A percentile compares a stretch with the other conserved stretches of the same genome.
phyloP scores from a whole-genome alignment of 192 early-diverging fungal genomes.

The Phlyctochytrium planicorne region DNA sequence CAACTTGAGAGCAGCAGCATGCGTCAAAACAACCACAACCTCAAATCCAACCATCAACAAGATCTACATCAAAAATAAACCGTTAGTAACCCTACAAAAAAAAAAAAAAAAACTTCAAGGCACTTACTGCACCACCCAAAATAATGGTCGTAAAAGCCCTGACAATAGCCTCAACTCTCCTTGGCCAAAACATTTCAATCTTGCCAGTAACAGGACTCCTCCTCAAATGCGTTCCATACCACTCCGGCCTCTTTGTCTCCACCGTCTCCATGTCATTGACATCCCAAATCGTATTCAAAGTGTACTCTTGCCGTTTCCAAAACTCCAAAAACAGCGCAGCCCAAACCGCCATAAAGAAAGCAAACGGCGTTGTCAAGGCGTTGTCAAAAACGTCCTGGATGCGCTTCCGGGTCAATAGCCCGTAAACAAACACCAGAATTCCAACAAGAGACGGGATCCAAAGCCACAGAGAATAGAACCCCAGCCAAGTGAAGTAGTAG shows the following conservation, averaged over 20 bases:
- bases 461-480: slow-evolving; percentile 65
- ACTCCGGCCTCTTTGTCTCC: slow-evolving; percentile 63
- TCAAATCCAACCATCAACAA: slow-evolving; percentile 28
- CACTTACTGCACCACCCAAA: slow-evolving; percentile 33
- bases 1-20: slow-evolving; percentile 8
- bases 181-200: slow-evolving; percentile 26
- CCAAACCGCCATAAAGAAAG: slow-evolving; percentile 67
- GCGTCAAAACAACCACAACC: slow-evolving; percentile 24
- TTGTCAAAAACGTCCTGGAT: slow-evolving; percentile 60
- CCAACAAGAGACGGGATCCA: slow-evolving; percentile 47
- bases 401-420: slow-evolving; percentile 6
- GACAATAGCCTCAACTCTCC: background rate
- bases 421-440: slow-evolving; percentile 51
- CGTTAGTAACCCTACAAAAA: slow-evolving; percentile 14
- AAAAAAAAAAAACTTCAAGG: slow-evolving; percentile 5
- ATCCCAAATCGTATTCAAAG: slow-evolving; percentile 48
- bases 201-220: slow-evolving; percentile 56
- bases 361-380: slow-evolving; percentile 49
- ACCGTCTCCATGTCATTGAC: slow-evolving; percentile 45
- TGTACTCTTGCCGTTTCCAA: slow-evolving; percentile 56
- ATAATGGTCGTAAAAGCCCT: slow-evolving; percentile 24
- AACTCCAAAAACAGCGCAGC: slow-evolving; percentile 54
- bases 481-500: slow-evolving; percentile 69
- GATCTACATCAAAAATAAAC: slow-evolving; percentile 16
- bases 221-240: slow-evolving; percentile 44